Evolutionary conservation across 2,329 filamentous ascomycete species (phyloP).

Genomic region (Alternaria tenuissima): DNA sequence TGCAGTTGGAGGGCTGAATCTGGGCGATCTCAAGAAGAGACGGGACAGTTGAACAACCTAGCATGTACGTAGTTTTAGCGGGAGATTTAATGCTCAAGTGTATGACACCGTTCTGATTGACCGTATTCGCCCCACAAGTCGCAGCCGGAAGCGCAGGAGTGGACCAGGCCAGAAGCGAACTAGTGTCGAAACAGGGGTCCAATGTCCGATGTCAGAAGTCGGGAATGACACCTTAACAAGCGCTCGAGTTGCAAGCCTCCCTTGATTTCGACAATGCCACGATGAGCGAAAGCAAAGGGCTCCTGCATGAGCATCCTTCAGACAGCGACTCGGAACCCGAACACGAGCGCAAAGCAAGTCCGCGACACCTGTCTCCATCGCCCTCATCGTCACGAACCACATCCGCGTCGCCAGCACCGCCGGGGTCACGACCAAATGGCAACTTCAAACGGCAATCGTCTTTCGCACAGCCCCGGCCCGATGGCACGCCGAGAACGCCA

Average conservation of each 20-base stretch:
- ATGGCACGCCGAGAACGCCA: conserved; percentile 68
- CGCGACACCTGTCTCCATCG: conserved; percentile 37
- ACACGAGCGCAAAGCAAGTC: conserved; percentile 22
- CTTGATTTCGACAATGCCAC: conserved; percentile 42
- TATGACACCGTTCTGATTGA: neutral
- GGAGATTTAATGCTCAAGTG: neutral
- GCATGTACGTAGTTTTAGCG: neutral
- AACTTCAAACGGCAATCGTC: conserved; percentile 51
- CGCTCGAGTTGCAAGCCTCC: neutral
- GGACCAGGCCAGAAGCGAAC: neutral
- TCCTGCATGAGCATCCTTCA: conserved; percentile 46
- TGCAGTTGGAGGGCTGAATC: neutral
- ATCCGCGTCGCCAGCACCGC: conserved; percentile 41
- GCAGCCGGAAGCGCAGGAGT: neutral
- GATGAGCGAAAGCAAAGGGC: conserved; percentile 52
- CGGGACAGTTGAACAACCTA: neutral
- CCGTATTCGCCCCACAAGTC: neutral
- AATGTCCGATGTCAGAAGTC: conserved; percentile 14
- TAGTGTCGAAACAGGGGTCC: conserved; percentile 23
- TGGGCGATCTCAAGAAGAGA: neutral
- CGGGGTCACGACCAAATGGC: conserved; percentile 36
- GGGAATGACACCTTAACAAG: conserved; percentile 10
- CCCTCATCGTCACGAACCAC: conserved; percentile 38
- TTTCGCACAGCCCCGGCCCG: conserved; percentile 56
- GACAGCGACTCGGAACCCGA: conserved; percentile 43